Evolutionary conservation across 2,329 filamentous ascomycete genomes (phyloP).

Genomic region (Ceratocystis huliohia): DNA sequence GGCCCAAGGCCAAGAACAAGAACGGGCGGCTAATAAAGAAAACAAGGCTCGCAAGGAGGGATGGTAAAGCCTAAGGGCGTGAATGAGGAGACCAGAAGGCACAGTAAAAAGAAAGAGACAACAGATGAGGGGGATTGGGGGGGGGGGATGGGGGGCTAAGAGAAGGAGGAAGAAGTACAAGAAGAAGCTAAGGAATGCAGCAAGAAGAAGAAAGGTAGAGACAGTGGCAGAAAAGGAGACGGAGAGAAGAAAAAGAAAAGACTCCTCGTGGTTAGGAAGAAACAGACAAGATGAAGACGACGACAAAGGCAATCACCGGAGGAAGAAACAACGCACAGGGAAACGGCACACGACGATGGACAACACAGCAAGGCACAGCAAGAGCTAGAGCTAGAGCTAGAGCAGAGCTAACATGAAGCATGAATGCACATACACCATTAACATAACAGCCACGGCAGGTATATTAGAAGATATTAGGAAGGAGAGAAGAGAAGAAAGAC

Average conservation of each 20-base stretch:
- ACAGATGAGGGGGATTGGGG: not conserved
- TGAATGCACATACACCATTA: too few species aligned
- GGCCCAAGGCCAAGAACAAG: not conserved
- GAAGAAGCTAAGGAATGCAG: not conserved
- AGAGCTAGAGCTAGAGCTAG: not conserved
- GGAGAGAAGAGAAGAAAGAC: too few species aligned
- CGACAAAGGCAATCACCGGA: not conserved
- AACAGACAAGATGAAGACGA: not conserved
- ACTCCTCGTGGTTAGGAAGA: not conserved
- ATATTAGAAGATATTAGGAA: too few species aligned
- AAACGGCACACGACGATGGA: not conserved
- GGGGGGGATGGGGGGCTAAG: not conserved
- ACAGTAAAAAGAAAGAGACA: not conserved
- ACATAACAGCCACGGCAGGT: too few species aligned
- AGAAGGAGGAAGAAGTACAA: not conserved
- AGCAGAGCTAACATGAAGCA: too few species aligned
- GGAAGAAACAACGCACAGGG: not conserved
- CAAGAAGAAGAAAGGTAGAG: not conserved
- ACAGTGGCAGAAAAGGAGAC: not conserved
- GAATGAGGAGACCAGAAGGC: not conserved
- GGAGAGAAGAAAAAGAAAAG: not conserved
- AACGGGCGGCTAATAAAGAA: not conserved
- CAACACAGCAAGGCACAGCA: not conserved
- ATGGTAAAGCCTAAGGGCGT: not conserved
- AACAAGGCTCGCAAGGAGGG: not conserved